A percentile compares a stretch with the other conserved stretches of the same genome.
These are phyloP conservation scores for Lasiodiplodia gonubiensis DNA, from an alignment of 2,329 filamentous ascomycete species.

Conservation along the genomic window DNA sequence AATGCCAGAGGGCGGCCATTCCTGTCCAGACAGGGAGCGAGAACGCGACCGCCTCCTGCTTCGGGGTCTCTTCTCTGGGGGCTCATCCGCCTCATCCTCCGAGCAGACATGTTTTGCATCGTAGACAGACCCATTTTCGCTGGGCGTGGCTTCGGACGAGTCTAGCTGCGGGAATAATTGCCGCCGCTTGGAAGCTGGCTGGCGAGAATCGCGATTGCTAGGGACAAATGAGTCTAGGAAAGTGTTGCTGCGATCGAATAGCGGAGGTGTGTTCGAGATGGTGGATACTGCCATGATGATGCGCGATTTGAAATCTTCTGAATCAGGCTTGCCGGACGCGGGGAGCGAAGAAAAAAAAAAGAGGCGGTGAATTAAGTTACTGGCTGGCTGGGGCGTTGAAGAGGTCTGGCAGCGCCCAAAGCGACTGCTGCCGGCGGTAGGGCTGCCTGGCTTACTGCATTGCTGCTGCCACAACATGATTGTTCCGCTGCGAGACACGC, in stretches of 20 bases:
- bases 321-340: conserved; percentile 24
- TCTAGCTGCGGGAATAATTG: conserved; percentile 27
- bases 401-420: not conserved
- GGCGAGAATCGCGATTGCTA: not conserved
- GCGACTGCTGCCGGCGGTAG: conserved; percentile 17
- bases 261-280: conserved; percentile 15
- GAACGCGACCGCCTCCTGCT: conserved; percentile 11
- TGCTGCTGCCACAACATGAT: conserved; percentile 23
- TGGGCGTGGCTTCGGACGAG: conserved; percentile 30
- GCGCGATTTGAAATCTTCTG: conserved; percentile 20
- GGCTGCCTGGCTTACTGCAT: conserved; percentile 21
- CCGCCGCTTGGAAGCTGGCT: conserved; percentile 11
- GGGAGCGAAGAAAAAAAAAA: conserved; percentile 14
- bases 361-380: conserved; percentile 15
- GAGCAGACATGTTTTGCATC: conserved; percentile 19
- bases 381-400: not conserved
- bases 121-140: conserved; percentile 28
- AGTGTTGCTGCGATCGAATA: conserved; percentile 28
- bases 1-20: conserved; percentile 9
- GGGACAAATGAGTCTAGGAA: conserved; percentile 16
- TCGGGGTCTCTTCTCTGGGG: conserved; percentile 6
- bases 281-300: conserved; percentile 27
- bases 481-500: conserved; percentile 10
- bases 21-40: conserved; percentile 8
- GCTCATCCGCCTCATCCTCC: conserved; percentile 6